Base-by-base conservation (phyloP, 2,329 filamentous ascomycete species). In the Ilyonectria sp. region DNA sequence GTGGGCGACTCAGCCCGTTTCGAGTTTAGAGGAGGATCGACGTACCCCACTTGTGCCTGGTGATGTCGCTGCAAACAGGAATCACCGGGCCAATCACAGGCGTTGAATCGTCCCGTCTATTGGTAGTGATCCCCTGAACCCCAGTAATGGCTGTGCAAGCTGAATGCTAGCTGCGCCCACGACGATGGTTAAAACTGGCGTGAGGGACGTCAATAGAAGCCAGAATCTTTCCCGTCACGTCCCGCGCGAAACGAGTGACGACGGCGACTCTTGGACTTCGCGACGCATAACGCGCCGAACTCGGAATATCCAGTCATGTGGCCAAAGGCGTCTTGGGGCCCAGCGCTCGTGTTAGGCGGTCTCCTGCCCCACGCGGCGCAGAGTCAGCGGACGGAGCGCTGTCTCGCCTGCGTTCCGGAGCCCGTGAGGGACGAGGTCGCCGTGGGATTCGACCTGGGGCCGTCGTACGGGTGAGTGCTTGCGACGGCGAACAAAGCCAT, bases 401-500 rank as follows among this genome's bases (percentile, higher is more conserved):
- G 47, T 31, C 11, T 50, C 23, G 47, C 47, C 23, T 50, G 47
- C 47, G 47, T 50, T 17, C 15, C 47, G 15, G 47, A 50, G 23
- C 26, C 7, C 15, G 46, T 50, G 47, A 31, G 47, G 23, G 47
- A 50, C 47, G 23, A 31, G 4, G 13, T 50, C 17, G 47, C 23
- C 7, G 47, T 50, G 47, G 47, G 47, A 50, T 50, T 50, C n/a
- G 26, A 31, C 23, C 47, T 50, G 23, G 47, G 23, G 15, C 47
- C 29, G 15, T 31, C 47, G 5, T 50, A 50, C 13, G 47, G 23
- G 47, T 29, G 47, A 50, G 47, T 50, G 15, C 4, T 23, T 6
- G 17, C 21, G 23, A 29, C 13, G 4, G 23, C 47, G 23, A 29
- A 8, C 13, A 29, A 50, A 1, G 23, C 23, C n/a, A 8, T 15